Evolutionary conservation across 140 eudicot species (phyloP).

Genomic region (Bidens hawaiensis): DNA sequence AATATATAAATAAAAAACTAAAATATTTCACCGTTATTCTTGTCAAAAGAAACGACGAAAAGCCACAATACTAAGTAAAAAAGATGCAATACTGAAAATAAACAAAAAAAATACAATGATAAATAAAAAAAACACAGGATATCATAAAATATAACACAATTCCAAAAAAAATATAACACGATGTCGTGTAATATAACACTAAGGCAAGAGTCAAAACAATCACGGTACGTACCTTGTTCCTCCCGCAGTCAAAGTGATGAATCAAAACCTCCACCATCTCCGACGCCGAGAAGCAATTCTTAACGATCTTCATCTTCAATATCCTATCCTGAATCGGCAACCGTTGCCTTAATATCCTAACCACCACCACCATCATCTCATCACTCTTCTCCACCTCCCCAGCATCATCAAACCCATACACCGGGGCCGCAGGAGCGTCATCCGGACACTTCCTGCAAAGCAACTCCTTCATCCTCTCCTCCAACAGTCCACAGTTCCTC

Average conservation of each 20-base stretch:
- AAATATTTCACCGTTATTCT: too few species aligned
- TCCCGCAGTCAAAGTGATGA: conserved; percentile 53
- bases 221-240: conserved; percentile 63
- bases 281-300: conserved; percentile 67
- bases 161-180: too few species aligned
- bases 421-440: conserved; percentile 74
- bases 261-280: conserved; percentile 71
- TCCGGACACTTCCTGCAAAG: conserved; percentile 56
- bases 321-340: conserved; percentile 76
- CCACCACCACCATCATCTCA: conserved; percentile 49
- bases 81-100: too few species aligned
- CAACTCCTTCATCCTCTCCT: conserved; percentile 63
- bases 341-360: conserved; percentile 56
- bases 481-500: conserved; percentile 74
- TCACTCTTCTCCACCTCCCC: conserved; percentile 55
- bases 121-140: too few species aligned
- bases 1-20: too few species aligned
- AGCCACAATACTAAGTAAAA: too few species aligned
- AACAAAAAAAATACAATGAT: too few species aligned
- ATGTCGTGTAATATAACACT: too few species aligned
- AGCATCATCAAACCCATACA: conserved; percentile 84
- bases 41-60: too few species aligned
- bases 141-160: too few species aligned
- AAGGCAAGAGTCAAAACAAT: conserved; percentile 6
- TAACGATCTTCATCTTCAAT: conserved; percentile 73